Base-by-base conservation (phyloP, 2,329 filamentous ascomycete species). In the Cordyceps sp. region DNA sequence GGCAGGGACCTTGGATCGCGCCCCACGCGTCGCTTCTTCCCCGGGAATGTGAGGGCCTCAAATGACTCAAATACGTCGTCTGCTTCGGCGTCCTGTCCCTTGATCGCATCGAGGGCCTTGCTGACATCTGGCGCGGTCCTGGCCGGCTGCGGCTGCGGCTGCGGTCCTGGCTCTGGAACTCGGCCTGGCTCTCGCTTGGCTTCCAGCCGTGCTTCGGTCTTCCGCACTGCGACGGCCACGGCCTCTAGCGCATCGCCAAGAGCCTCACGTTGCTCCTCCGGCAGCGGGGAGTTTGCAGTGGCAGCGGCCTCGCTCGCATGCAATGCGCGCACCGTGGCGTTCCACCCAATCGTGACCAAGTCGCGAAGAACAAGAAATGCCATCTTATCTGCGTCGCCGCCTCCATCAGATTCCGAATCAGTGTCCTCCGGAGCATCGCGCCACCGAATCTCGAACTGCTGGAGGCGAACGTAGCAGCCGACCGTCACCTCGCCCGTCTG, bases 401-500 rank as follows among this genome's bases (percentile, higher is more conserved):
- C n/a, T n/a, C n/a, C n/a, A n/a, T n/a, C 12, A 6, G 14, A 17
- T 10, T 28, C 27, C 12, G 19, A 29, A 6, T 31, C 35, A 15
- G 22, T 15, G 1, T 26, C 36, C 1, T 35, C 37, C 0, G 32
- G 32, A 3, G 42, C 20, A 2, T 41, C 34, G 21, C 43, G 42
- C 42, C 41, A 48, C 14, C 49, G 48, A 20, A 61, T 19, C 29
- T 56, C 45, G 26, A 63, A 62, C 8, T 45, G 41, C 19, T 61
- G 54, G n/a, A 66, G 42, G 24, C 53, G 55, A 16, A 71, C 55
- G 40, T 67, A 68, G 26, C 57, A 58, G 2, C 67, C 67, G 10
- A 61, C 49, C 4, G 47, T 49, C 23, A 71, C 41, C n/a, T 59
- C 54, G 3, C 55, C 58, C 1, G 43, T 45, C 26, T 66, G 56